phyloP scores from a whole-genome alignment of 1,284 basidiomycete species.

The Pyrrhoderma lamaoense region DNA sequence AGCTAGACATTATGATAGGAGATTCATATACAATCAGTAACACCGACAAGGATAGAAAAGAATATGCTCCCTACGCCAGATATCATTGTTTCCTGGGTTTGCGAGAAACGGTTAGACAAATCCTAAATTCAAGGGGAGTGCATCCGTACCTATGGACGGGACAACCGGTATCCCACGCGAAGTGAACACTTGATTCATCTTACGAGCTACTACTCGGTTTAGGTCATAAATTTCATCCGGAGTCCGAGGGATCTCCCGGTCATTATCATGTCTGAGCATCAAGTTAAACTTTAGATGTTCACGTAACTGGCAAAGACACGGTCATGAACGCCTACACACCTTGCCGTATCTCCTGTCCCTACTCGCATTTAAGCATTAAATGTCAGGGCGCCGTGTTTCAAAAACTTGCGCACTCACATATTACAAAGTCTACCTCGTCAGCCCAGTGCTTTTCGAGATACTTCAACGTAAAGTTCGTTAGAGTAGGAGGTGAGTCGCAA shows the following conservation, averaged over 20 bases:
- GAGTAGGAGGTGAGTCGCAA: slow-evolving; percentile 77
- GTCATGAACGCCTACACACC: slow-evolving; percentile 36
- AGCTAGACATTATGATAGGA: slow-evolving; percentile 34
- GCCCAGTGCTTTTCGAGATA: slow-evolving; percentile 78
- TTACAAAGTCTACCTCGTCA: slow-evolving; percentile 82
- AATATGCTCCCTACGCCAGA: slow-evolving; percentile 60
- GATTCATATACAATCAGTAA: slow-evolving; percentile 14
- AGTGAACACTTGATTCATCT: slow-evolving; percentile 67
- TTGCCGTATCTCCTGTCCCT: slow-evolving; percentile 92
- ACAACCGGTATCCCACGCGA: slow-evolving; percentile 73
- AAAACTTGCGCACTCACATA: slow-evolving; percentile 44
- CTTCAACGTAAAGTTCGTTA: slow-evolving; percentile 78
- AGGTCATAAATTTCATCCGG: slow-evolving; percentile 73
- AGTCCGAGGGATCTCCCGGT: slow-evolving; percentile 73
- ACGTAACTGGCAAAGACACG: neutral
- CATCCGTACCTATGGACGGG: slow-evolving; percentile 65
- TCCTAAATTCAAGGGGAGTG: neutral
- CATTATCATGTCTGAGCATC: slow-evolving; percentile 74
- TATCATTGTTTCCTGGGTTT: slow-evolving; percentile 71
- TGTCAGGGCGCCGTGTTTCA: neutral
- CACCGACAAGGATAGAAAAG: slow-evolving; percentile 3
- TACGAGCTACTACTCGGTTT: slow-evolving; percentile 62
- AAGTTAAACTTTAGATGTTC: neutral
- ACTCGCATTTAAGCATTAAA: slow-evolving; percentile 16
- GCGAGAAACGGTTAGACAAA: neutral